phyloP scores from a whole-genome alignment of 257 asterid species.

The Paraleonurus japonicus region DNA sequence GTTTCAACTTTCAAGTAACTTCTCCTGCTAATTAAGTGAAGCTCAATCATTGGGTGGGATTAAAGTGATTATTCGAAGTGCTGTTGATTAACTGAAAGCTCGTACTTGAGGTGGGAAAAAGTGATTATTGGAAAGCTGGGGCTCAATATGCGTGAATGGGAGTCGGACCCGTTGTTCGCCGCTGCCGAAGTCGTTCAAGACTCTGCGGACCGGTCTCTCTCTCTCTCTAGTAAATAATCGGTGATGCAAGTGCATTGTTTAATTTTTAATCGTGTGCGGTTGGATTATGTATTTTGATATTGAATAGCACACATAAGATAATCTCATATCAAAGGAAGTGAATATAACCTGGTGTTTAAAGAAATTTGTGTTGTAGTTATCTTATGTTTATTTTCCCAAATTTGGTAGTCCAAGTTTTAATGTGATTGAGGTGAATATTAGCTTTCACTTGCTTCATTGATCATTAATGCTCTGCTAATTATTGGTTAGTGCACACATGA shows the following conservation, averaged over 20 bases:
- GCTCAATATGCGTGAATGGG: conserved; percentile 39
- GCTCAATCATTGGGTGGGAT: neutral
- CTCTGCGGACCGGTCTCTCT: conserved; percentile 43
- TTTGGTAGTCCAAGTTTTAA: conserved; percentile 3
- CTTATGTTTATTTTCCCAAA: neutral
- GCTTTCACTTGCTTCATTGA: neutral
- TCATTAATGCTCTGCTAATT: neutral
- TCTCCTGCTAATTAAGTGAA: neutral
- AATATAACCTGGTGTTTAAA: neutral
- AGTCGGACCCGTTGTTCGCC: conserved; percentile 42
- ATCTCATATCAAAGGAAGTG: neutral
- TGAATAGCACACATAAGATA: neutral
- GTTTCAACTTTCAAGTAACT: neutral
- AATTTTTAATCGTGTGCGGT: neutral
- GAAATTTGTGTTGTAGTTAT: neutral
- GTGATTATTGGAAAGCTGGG: conserved; percentile 7
- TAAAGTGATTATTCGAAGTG: neutral
- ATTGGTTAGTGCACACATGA: neutral
- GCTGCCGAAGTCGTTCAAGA: conserved; percentile 53
- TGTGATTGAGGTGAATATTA: neutral
- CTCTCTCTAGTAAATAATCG: conserved; percentile 12
- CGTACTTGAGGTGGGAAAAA: neutral
- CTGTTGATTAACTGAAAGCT: neutral
- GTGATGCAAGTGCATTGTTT: neutral
- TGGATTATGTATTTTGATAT: neutral